Conservation (phyloP, 805 yeast species). For the Candida caryicola region DNA sequence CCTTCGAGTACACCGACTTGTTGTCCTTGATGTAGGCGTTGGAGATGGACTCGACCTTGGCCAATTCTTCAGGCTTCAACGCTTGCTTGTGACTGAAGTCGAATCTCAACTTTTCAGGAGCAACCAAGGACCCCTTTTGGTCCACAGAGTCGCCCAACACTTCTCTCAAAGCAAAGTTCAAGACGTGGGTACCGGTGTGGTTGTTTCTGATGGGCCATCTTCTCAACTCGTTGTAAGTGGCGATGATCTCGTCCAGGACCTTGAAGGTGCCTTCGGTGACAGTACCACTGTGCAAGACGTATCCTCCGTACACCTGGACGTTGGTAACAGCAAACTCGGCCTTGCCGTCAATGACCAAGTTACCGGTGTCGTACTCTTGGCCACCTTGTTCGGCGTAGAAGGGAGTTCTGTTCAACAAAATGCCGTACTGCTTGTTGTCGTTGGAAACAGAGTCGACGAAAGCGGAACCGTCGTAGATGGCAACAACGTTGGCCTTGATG, state of each 20-base stretch:
- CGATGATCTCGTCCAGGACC: constrained; percentile 71
- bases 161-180: constrained; percentile 83
- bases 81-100: constrained; percentile 95
- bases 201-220: constrained; percentile 96
- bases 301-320: constrained; percentile 91
- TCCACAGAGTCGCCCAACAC: constrained; percentile 86
- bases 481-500: constrained; percentile 65
- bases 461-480: constrained; percentile 62
- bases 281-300: constrained; percentile 90
- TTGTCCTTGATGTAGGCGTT: constrained; percentile 70
- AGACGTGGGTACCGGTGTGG: constrained; percentile 97
- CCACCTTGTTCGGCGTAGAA: constrained; percentile 99
- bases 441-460: constrained; percentile 51
- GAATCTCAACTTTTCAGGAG: constrained; percentile 91
- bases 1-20: constrained; percentile 74
- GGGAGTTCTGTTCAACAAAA: constrained; percentile 84
- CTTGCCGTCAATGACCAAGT: constrained; percentile 79
- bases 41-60: constrained; percentile 70
- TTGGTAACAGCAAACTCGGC: constrained; percentile 88
- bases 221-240: constrained; percentile 87
- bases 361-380: constrained; percentile 95
- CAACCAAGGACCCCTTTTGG: constrained; percentile 95
- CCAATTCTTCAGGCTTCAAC: constrained; percentile 65
- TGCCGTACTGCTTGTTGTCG: constrained; percentile 59
- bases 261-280: constrained; percentile 71